phyloP scores from a whole-genome alignment of 345 rosid genomes.

The Euphorbia lathyris region DNA sequence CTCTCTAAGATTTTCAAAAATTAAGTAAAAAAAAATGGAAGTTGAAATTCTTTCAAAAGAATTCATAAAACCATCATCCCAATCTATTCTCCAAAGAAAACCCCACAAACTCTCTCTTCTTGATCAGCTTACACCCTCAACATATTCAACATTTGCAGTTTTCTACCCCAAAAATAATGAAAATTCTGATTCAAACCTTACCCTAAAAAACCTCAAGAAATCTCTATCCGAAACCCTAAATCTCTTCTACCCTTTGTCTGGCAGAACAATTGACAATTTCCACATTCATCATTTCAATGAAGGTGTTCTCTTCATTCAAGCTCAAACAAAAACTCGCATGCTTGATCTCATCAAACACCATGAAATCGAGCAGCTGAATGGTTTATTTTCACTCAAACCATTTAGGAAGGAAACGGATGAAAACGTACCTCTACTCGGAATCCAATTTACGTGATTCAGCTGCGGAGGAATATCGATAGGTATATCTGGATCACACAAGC shows the following conservation, averaged over 20 bases:
- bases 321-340: not conserved
- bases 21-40: constrained; percentile 15
- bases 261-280: constrained; percentile 17
- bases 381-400: constrained; percentile 1
- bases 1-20: no score
- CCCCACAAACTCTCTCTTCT: constrained; percentile 17
- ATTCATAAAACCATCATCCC: constrained; percentile 19
- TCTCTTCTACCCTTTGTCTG: constrained; percentile 24
- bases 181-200: not conserved
- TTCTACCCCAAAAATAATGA: constrained; percentile 9
- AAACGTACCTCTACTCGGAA: not conserved
- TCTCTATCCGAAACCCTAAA: constrained; percentile 19
- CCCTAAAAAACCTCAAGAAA: not conserved
- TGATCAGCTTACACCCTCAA: constrained; percentile 23
- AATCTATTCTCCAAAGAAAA: not conserved
- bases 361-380: constrained; percentile 7
- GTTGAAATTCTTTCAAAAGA: constrained; percentile 20
- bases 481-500: not conserved
- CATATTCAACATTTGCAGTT: not conserved
- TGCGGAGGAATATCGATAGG: constrained; percentile 21
- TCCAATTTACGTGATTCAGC: constrained; percentile 5
- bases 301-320: constrained; percentile 17
- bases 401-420: not conserved
- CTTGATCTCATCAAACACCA: constrained; percentile 6
- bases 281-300: constrained; percentile 13